Evolutionary conservation across 352 stramenopile species (phyloP).

Genomic region (Pythium coloratum): DNA sequence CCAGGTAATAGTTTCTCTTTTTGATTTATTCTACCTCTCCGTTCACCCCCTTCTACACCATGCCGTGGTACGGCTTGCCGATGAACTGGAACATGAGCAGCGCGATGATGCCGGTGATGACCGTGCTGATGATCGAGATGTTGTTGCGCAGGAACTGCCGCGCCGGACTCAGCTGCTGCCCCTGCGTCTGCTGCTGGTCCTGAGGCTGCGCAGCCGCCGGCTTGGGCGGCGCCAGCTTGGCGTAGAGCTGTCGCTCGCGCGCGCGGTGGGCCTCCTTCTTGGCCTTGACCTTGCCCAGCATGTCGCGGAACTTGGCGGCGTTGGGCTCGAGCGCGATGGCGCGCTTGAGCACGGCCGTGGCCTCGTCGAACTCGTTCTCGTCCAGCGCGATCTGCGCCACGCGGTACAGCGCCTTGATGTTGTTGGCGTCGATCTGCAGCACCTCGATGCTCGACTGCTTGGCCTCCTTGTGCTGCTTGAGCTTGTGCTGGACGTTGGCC

Average conservation of each 20-base stretch:
- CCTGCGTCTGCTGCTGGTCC: neutral
- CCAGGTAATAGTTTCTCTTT: neutral
- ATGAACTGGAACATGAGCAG: conserved; percentile 62
- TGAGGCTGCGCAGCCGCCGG: neutral
- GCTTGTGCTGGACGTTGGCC: conserved; percentile 77
- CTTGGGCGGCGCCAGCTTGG: conserved; percentile 44
- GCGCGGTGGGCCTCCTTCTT: conserved; percentile 67
- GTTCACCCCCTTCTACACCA: conserved; percentile 12
- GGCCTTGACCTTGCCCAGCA: conserved; percentile 64
- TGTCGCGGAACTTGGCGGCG: conserved; percentile 63
- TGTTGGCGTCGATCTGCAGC: conserved; percentile 65
- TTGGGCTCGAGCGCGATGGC: conserved; percentile 66
- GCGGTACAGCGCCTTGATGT: conserved; percentile 83
- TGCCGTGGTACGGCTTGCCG: conserved; percentile 53
- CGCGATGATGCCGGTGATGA: conserved; percentile 52
- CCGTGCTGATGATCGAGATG: conserved; percentile 39
- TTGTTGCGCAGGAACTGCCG: conserved; percentile 39
- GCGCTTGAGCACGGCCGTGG: conserved; percentile 54
- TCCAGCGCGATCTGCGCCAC: conserved; percentile 69
- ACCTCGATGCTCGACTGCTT: conserved; percentile 78
- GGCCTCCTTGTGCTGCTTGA: conserved; percentile 74
- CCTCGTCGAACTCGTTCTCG: conserved; percentile 72
- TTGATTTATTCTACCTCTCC: neutral
- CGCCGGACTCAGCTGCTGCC: conserved; percentile 17
- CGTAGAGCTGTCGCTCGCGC: conserved; percentile 64